phyloP scores from a whole-genome alignment of 2,329 filamentous ascomycete genomes.

The Colletotrichum liriopes region DNA sequence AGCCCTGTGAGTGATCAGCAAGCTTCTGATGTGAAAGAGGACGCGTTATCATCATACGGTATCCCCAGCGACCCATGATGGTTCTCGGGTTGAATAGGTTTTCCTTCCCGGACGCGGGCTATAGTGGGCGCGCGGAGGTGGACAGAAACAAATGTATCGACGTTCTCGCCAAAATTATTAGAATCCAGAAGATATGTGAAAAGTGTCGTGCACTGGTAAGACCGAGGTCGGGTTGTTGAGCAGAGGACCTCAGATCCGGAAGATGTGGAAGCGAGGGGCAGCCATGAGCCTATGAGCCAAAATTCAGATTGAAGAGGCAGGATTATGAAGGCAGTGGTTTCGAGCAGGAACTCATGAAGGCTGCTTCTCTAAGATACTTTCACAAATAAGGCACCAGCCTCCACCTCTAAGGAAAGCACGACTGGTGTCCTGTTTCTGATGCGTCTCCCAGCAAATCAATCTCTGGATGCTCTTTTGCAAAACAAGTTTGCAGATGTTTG shows the following conservation, averaged over 20 bases:
- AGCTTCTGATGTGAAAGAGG: neutral
- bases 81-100: neutral
- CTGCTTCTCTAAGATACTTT: neutral
- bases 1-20: neutral
- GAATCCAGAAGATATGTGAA: neutral
- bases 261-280: neutral
- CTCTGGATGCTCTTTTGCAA: neutral
- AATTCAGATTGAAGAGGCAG: neutral
- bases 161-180: neutral
- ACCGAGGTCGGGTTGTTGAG: neutral
- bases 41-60: neutral
- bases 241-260: neutral
- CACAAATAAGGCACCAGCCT: neutral
- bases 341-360: neutral
- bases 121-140: neutral
- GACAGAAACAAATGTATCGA: too few species aligned
- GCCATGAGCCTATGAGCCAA: neutral
- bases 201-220: too few species aligned
- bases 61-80: conserved; percentile 29
- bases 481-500: neutral
- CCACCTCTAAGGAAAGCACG: neutral
- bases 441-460: neutral
- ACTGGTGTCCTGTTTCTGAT: neutral
- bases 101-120: neutral
- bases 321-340: neutral